Evolutionary conservation across 495 filamentous ascomycete species (phyloP).

Genomic region (Parmelia sp.): DNA sequence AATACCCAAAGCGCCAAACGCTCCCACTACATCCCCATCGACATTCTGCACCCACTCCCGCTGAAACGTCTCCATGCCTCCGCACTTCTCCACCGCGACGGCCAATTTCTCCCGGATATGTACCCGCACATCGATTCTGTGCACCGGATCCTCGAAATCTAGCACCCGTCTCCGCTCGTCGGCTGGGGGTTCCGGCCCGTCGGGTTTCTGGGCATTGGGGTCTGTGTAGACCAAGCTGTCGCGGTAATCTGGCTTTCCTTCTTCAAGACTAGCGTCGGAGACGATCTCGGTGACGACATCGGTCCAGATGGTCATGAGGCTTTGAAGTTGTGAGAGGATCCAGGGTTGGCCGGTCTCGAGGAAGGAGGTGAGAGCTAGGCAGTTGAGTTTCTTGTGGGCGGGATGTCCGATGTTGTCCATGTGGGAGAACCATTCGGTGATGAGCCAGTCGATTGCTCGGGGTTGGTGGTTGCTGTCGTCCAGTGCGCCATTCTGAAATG

Average conservation of each 20-base stretch:
- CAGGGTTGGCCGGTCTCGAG: slow-evolving; percentile 47
- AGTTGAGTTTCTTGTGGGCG: slow-evolving; percentile 71
- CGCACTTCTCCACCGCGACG: slow-evolving; percentile 57
- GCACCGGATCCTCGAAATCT: slow-evolving; percentile 59
- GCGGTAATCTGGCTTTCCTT: slow-evolving; percentile 36
- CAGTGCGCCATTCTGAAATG: slow-evolving; percentile 28
- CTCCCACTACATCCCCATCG: slow-evolving; percentile 67
- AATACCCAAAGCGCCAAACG: slow-evolving; percentile 55
- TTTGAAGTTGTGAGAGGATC: slow-evolving; percentile 56
- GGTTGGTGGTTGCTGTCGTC: slow-evolving; percentile 32
- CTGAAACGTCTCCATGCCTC: slow-evolving; percentile 68
- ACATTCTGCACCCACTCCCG: slow-evolving; percentile 80
- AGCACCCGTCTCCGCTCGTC: slow-evolving; percentile 51
- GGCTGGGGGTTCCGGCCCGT: slow-evolving; percentile 57
- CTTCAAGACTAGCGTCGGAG: slow-evolving; percentile 48
- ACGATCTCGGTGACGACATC: slow-evolving; percentile 57
- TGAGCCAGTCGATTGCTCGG: slow-evolving; percentile 61
- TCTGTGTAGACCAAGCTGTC: slow-evolving; percentile 52
- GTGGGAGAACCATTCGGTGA: slow-evolving; percentile 81
- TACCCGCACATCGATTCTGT: slow-evolving; percentile 59
- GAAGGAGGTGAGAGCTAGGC: slow-evolving; percentile 71
- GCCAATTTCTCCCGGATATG: slow-evolving; percentile 64
- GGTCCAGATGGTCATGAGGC: slow-evolving; percentile 64
- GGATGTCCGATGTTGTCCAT: slow-evolving; percentile 75
- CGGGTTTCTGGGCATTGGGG: slow-evolving; percentile 24